A percentile compares a stretch with the other conserved stretches of the same genome.
Conservation (phyloP, 306 rosid genomes). For the Dryas octopetala region DNA sequence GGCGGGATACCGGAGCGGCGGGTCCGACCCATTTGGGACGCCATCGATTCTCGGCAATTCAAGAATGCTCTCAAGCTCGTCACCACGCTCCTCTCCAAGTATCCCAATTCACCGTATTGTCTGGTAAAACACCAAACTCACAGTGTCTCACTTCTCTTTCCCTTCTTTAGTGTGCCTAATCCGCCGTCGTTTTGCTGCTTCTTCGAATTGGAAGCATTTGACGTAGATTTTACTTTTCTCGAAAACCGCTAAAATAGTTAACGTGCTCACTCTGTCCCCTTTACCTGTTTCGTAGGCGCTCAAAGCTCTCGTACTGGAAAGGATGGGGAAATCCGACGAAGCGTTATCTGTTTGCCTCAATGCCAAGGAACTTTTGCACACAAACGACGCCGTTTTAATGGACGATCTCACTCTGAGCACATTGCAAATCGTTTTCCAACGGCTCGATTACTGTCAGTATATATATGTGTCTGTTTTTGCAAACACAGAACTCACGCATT, state of each 20-base stretch:
- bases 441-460: constrained; percentile 74
- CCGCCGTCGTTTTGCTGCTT: neutral
- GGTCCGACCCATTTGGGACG: constrained; percentile 97
- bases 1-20: constrained; percentile 95
- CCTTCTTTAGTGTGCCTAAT: neutral
- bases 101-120: constrained; percentile 76
- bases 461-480: constrained; percentile 22
- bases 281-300: constrained; percentile 58
- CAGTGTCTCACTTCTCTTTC: neutral
- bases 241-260: neutral
- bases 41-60: constrained; percentile 94
- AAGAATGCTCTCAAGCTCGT: constrained; percentile 83
- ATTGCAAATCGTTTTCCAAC: constrained; percentile 84
- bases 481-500: neutral
- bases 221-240: neutral
- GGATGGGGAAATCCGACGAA: constrained; percentile 89
- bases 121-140: constrained; percentile 40
- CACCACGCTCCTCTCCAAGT: constrained; percentile 63
- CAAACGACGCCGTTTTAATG: constrained; percentile 63
- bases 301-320: constrained; percentile 81
- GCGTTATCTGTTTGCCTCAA: constrained; percentile 64
- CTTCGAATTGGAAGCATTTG: too few species aligned
- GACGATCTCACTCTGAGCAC: constrained; percentile 98
- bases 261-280: neutral
- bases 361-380: constrained; percentile 62